Conservation (phyloP, 225 moss, liverwort and hornwort species). For the Antitrichia curtipendula region DNA sequence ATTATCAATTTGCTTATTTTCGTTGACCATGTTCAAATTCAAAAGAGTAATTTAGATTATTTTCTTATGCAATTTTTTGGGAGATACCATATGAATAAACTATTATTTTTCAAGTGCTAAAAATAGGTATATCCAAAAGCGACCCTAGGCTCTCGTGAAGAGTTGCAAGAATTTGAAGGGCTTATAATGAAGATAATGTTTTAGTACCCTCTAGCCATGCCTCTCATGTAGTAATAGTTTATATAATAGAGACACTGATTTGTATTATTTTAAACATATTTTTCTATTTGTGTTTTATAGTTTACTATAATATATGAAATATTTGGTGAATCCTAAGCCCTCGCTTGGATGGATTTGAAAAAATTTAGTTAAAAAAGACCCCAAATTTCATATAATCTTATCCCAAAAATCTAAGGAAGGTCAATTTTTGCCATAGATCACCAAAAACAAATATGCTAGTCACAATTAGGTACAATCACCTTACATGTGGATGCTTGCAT, state of each 20-base stretch:
- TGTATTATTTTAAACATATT: no score
- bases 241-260: accelerated
- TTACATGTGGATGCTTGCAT: no score
- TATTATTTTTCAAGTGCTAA: not conserved
- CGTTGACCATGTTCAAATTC: not conserved
- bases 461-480: no score
- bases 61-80: not conserved
- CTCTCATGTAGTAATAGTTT: accelerated
- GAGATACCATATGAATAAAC: not conserved
- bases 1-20: not conserved
- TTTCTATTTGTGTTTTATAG: not conserved
- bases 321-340: accelerated
- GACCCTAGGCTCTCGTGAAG: accelerated
- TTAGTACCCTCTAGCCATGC: not conserved
- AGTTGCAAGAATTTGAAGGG: accelerated
- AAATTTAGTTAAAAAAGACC: not conserved
- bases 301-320: not conserved
- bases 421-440: no score
- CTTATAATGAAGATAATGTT: accelerated
- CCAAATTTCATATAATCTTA: not conserved
- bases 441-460: no score
- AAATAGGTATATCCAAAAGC: not conserved
- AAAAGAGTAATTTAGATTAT: not conserved
- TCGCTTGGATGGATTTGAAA: not conserved
- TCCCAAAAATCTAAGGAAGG: not conserved